Percentiles rank a stretch among this genome's conserved stretches.
Evolutionary conservation across 805 yeast species (phyloP).

Genomic region (Candida wancherniae): DNA sequence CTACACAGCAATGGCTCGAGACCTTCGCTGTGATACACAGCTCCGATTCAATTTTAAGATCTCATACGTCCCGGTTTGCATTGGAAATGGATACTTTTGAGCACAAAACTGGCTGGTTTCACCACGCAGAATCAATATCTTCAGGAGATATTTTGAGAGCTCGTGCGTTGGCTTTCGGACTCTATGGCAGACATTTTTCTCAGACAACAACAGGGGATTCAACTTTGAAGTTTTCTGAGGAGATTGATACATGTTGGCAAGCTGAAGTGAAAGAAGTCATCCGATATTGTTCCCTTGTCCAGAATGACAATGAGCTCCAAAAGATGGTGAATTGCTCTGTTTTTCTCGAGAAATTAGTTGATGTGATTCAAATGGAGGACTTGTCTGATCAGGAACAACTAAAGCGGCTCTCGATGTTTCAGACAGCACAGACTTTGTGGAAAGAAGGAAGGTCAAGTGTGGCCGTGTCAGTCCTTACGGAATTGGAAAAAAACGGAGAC

Average conservation of each 20-base stretch:
- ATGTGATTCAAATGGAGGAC: no score
- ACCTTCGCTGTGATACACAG: constrained; percentile 9
- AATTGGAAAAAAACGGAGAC: constrained; percentile 12
- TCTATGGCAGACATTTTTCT: constrained; percentile 8
- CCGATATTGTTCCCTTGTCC: constrained; percentile 39
- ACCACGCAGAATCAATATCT: constrained; percentile 2
- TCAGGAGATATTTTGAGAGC: constrained; percentile 32
- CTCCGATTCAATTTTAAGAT: constrained; percentile 1
- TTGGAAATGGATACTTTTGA: constrained; percentile 9
- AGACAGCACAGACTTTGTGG: constrained; percentile 65
- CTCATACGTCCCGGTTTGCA: constrained; percentile 6
- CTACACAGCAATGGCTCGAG: constrained; percentile 5
- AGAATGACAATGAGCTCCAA: constrained; percentile 37
- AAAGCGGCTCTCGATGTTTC: constrained; percentile 20
- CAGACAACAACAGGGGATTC: no score
- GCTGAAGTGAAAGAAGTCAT: constrained; percentile 35
- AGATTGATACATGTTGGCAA: no score
- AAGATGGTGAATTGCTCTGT: constrained; percentile 49
- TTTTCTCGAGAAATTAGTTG: constrained; percentile 37
- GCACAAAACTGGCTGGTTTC: constrained; percentile 10
- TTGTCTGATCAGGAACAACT: constrained; percentile 9
- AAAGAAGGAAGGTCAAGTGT: constrained; percentile 48
- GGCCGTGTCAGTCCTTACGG: constrained; percentile 53
- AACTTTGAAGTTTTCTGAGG: no score
- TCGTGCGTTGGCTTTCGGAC: constrained; percentile 36